Conservation (phyloP, 371 early-diverging fungal species). For the Mortierella sp. region DNA sequence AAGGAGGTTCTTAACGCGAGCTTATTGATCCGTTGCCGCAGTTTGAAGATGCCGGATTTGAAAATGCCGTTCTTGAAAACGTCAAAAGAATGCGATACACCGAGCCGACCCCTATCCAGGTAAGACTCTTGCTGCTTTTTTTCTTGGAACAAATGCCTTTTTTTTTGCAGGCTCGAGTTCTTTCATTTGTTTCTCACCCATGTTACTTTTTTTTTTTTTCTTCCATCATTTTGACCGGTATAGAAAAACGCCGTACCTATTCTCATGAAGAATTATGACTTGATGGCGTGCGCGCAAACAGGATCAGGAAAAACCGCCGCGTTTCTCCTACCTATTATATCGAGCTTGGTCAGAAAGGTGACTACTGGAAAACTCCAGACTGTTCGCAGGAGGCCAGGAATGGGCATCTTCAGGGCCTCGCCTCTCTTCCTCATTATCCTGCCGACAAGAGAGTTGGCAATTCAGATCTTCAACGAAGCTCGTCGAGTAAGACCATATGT, state of each 20-base stretch:
- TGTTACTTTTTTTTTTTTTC: no score
- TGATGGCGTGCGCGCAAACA: slow-evolving; percentile 87
- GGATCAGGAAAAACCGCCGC: slow-evolving; percentile 83
- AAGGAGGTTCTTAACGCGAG: no score
- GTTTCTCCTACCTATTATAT: slow-evolving; percentile 67
- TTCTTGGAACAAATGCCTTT: no score
- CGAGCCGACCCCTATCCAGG: slow-evolving; percentile 79
- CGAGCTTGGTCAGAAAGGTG: slow-evolving; percentile 15
- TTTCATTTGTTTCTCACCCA: no score
- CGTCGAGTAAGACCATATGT: slow-evolving; percentile 25
- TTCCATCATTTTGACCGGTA: background rate
- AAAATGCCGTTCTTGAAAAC: slow-evolving; percentile 65
- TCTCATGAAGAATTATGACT: slow-evolving; percentile 68
- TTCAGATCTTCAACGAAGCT: slow-evolving; percentile 67
- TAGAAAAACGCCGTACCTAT: slow-evolving; percentile 77
- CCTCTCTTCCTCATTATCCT: slow-evolving; percentile 57
- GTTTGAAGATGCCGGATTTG: slow-evolving; percentile 61
- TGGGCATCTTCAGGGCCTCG: background rate
- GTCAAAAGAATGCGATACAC: slow-evolving; percentile 64
- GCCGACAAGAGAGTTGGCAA: slow-evolving; percentile 72
- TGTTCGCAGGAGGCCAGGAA: slow-evolving; percentile 6
- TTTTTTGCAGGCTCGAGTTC: background rate
- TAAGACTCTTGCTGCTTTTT: slow-evolving; percentile 11
- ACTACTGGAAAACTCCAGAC: slow-evolving; percentile 4
- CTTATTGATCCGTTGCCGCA: slow-evolving; percentile 12